phyloP scores from a whole-genome alignment of 2,329 filamentous ascomycete species.

The Sphaerulina vaccinii region DNA sequence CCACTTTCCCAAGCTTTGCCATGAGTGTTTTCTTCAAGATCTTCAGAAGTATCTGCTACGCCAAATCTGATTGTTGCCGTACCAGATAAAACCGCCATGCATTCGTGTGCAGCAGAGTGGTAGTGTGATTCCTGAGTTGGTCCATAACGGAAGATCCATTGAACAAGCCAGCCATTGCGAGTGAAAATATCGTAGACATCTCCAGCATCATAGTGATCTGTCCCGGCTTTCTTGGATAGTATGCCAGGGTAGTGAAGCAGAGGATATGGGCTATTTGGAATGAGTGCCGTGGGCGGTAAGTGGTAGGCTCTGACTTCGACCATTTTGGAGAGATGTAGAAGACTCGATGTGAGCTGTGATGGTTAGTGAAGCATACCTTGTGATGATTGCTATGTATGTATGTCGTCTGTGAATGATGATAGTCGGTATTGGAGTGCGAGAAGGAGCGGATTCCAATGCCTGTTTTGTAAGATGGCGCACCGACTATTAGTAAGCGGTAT shows the following conservation, averaged over 20 bases:
- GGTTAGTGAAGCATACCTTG: too few species aligned
- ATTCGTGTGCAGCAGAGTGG: slow-evolving; percentile 57
- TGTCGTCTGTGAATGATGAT: too few species aligned
- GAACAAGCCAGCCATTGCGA: slow-evolving; percentile 52
- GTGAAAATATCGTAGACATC: slow-evolving; percentile 48
- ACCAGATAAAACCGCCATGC: slow-evolving; percentile 57
- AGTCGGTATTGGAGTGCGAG: too few species aligned
- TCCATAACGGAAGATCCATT: slow-evolving; percentile 60
- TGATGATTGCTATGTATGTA: too few species aligned
- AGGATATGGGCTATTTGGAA: slow-evolving; percentile 54
- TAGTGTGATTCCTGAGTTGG: slow-evolving; percentile 57
- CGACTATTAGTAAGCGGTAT: too few species aligned
- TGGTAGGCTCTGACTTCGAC: slow-evolving; percentile 37
- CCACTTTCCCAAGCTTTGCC: slow-evolving; percentile 45
- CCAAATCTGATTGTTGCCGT: slow-evolving; percentile 56
- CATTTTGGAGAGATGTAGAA: slow-evolving; percentile 11
- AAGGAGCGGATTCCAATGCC: too few species aligned
- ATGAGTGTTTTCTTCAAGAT: slow-evolving; percentile 43
- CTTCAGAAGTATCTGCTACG: slow-evolving; percentile 49
- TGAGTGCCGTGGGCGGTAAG: slow-evolving; percentile 46
- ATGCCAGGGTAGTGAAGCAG: slow-evolving; percentile 55
- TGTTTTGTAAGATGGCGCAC: too few species aligned
- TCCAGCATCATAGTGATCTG: slow-evolving; percentile 24
- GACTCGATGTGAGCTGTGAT: background rate
- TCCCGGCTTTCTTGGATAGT: slow-evolving; percentile 29